Evolutionary conservation across 2,329 filamentous ascomycete genomes (phyloP), one percentile per base, ranked within the genome.

Genomic region (Aspergillus sp.): DNA sequence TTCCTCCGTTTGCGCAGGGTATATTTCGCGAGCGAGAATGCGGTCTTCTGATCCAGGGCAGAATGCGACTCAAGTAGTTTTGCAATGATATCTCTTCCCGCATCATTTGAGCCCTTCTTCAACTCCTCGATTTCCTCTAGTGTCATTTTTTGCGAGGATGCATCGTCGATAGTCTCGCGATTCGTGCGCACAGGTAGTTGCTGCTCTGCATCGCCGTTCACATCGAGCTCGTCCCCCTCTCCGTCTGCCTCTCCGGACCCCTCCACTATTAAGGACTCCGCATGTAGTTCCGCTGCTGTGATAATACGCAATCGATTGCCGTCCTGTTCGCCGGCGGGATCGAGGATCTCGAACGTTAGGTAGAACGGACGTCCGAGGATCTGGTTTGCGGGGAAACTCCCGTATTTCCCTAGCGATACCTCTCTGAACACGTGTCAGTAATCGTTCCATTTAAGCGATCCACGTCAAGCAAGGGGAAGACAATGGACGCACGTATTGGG

Each of bases 21-120:
- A 69, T 98, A 98, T 67, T 98, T 98, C 39, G 91, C 90, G 48
- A 96, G 74, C 2, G 89, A 94, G 61, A 94, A 98, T 0, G 82
- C 78, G 0, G 93, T 97, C 75, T 98, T 98, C 71, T 97, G 86
- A 56, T 94, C 89, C 39, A 98, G 77, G 1, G 85, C 86, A 12
- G 86, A 83, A 67, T 98, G 93, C 39, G 89, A 93, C 29, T 89
- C 78, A 67, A 98, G 79, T 28, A 98, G 81, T 69, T 90, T 94
- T n/a, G 87, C 84, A 53, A 98, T 93, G 42, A 98, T 79, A 44
- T 94, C 90, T 64, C 86, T 86, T 8, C 90, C 91, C 0, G 88
- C 87, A 4, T 83, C 83, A 3, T 83, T 81, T 7, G 84, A 86
- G 47, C 88, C 76, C 58, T 77, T 78, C 65, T 88, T 88, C 53